Conservation (phyloP, 1,139 yeast genomes). For the Saccharomyces hybrid region DNA sequence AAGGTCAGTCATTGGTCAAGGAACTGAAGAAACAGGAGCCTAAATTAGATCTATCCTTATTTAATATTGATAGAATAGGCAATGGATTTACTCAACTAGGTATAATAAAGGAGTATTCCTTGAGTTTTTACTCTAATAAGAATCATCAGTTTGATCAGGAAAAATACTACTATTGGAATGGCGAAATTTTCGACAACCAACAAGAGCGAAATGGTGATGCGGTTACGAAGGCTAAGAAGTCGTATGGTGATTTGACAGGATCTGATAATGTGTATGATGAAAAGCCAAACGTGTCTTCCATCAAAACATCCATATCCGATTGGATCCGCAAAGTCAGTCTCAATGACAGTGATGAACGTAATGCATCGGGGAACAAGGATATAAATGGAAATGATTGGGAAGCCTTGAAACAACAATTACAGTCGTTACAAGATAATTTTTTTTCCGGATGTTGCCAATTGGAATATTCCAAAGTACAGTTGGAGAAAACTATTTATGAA, state of each 20-base stretch:
- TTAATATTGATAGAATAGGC: slow-evolving; percentile 19
- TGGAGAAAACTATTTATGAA: slow-evolving; percentile 13
- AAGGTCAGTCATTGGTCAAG: slow-evolving; percentile 12
- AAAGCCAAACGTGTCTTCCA: not conserved
- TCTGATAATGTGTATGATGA: not conserved
- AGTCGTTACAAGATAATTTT: slow-evolving; percentile 3
- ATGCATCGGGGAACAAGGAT: not conserved
- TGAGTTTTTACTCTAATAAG: not conserved
- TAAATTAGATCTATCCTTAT: slow-evolving; percentile 17
- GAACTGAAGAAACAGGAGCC: slow-evolving; percentile 11
- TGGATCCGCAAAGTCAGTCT: slow-evolving; percentile 9
- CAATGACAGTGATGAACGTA: not conserved
- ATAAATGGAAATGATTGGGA: not conserved
- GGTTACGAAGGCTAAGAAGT: not conserved
- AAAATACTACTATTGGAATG: slow-evolving; percentile 11
- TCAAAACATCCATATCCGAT: slow-evolving; percentile 3
- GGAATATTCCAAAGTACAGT: slow-evolving; percentile 16
- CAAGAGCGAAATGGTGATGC: not conserved
- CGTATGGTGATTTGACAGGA: slow-evolving; percentile 3
- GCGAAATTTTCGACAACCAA: not conserved
- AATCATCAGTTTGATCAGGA: slow-evolving; percentile 7
- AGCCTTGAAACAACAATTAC: slow-evolving; percentile 2
- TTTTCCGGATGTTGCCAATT: slow-evolving; percentile 11
- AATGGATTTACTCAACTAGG: slow-evolving; percentile 13
- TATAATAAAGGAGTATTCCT: slow-evolving; percentile 12